Percentiles rank a stretch among this genome's conserved stretches.
Evolutionary conservation across 192 early-diverging fungal species (phyloP).

Genomic region (Gigaspora rosea): DNA sequence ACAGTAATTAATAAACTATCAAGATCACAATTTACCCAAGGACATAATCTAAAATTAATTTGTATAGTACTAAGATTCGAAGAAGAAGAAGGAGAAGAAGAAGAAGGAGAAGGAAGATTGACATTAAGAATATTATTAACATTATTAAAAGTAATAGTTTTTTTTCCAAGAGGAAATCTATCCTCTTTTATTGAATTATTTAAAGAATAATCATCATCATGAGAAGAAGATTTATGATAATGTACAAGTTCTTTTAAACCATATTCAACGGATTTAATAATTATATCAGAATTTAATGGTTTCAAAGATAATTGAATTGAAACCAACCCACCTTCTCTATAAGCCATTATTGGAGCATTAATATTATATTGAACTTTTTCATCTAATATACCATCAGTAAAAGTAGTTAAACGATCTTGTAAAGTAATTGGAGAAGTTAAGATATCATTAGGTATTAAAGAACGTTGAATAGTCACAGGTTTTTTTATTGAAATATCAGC

Average conservation of each 20-base stretch:
- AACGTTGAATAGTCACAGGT: conserved; percentile 35
- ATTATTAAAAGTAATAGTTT: not conserved
- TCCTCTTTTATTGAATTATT: conserved; percentile 29
- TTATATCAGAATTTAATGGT: conserved; percentile 15
- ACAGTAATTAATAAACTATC: not conserved
- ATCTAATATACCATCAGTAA: conserved; percentile 23
- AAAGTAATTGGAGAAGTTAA: not conserved
- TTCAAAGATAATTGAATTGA: conserved; percentile 23
- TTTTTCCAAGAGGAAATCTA: conserved; percentile 36
- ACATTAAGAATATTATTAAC: not conserved
- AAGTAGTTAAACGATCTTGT: not conserved
- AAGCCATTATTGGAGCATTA: conserved; percentile 38
- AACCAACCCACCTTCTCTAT: conserved; percentile 44
- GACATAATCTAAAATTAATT: conserved; percentile 15
- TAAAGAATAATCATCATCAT: conserved; percentile 1
- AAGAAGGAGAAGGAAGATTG: too few relatives aligned
- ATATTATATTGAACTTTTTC: conserved; percentile 34
- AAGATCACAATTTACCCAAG: conserved; percentile 8
- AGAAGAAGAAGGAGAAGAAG: too few relatives aligned
- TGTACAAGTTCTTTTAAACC: conserved; percentile 39
- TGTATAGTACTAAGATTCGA: not conserved
- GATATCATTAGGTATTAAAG: conserved; percentile 21
- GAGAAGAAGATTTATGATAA: conserved; percentile 35
- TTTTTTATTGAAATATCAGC: conserved; percentile 32
- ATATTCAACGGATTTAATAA: conserved; percentile 35